Evolutionary conservation across 352 stramenopile species (phyloP).

Genomic region (Globisporangium lucens): DNA sequence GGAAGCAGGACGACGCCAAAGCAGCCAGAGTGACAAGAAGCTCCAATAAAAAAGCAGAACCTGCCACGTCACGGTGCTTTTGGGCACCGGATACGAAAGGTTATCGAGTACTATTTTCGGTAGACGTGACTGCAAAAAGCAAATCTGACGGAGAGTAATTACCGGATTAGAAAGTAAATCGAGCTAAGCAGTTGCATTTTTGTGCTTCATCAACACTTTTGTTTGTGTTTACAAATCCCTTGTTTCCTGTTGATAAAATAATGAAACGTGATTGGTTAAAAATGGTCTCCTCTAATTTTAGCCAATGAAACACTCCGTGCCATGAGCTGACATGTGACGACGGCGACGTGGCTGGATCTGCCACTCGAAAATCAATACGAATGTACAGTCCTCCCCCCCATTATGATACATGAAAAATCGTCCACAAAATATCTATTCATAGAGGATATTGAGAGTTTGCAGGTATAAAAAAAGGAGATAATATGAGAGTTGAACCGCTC

Average conservation of each 20-base stretch:
- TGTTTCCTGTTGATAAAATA: neutral
- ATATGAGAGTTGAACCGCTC: too few species aligned
- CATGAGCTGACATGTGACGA: neutral
- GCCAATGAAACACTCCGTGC: neutral
- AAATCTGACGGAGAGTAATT: too few species aligned
- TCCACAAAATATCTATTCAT: too few species aligned
- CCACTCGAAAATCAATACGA: too few species aligned
- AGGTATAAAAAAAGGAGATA: too few species aligned
- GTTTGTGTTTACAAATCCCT: too few species aligned
- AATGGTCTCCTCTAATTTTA: neutral
- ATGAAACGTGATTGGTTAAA: neutral
- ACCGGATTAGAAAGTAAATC: neutral
- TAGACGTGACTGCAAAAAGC: neutral
- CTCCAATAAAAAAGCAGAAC: neutral
- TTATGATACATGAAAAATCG: too few species aligned
- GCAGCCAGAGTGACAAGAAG: neutral
- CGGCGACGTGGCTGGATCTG: neutral
- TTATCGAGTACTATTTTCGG: neutral
- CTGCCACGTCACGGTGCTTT: neutral
- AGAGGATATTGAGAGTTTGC: too few species aligned
- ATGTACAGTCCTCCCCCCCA: too few species aligned
- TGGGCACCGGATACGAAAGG: neutral
- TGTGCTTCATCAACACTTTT: slow-evolving; percentile 1
- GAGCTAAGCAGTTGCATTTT: neutral
- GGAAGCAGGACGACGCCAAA: too few species aligned